phyloP scores from a whole-genome alignment of 352 stramenopile genomes.

The Globisporangium radiosum region DNA sequence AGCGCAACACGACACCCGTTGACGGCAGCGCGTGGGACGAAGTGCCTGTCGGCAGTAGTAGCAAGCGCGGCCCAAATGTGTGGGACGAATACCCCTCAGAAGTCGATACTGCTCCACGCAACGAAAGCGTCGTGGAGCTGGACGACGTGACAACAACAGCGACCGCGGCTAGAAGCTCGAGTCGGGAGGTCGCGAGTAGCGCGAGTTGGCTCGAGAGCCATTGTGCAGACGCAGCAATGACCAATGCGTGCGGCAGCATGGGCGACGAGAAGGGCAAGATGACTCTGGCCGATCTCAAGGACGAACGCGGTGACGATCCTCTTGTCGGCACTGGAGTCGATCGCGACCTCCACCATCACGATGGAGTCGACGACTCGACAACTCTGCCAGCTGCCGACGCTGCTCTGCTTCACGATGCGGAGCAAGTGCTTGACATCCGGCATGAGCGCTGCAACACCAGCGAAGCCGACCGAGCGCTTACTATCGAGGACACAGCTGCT shows the following conservation, averaged over 20 bases:
- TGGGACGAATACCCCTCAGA: neutral
- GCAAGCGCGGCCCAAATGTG: neutral
- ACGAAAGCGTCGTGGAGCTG: neutral
- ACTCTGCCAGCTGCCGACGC: neutral
- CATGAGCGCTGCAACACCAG: too few species aligned
- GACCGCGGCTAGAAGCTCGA: neutral
- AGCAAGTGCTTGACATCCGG: too few species aligned
- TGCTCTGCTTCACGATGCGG: neutral
- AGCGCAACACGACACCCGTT: neutral
- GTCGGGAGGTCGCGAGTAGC: neutral
- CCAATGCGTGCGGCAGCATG: neutral
- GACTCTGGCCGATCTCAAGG: conserved; percentile 1
- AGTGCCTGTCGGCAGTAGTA: neutral
- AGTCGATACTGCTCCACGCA: too few species aligned
- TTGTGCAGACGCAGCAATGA: neutral
- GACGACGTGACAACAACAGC: neutral
- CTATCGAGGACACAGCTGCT: neutral
- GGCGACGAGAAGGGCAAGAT: conserved; percentile 1
- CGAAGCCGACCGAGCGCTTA: too few species aligned
- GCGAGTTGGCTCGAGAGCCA: neutral
- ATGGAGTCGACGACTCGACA: neutral
- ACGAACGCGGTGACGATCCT: neutral
- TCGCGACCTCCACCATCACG: neutral
- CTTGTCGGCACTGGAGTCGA: neutral
- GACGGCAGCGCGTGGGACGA: neutral